A percentile compares a stretch with the other conserved stretches of the same genome.
These are phyloP conservation scores for Xanthoceras sorbifolium DNA, from an alignment of 345 rosid species.

Conservation along the genomic window DNA sequence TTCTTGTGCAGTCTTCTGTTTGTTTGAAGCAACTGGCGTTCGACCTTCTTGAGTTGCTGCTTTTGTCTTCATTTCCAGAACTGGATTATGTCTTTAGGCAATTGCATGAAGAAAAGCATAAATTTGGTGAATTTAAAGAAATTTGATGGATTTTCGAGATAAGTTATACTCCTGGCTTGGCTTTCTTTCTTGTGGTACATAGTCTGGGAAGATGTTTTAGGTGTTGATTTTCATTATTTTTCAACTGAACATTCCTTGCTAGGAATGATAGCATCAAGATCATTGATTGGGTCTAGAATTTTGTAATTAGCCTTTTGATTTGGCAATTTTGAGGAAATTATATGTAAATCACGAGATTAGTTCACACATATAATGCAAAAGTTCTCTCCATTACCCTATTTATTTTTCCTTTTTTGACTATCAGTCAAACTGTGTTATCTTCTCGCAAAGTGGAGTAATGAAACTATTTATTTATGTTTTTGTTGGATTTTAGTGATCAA, in stretches of 20 bases:
- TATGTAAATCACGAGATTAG: conserved; percentile 31
- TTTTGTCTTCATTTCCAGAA: conserved; percentile 79
- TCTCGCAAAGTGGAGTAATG: neutral
- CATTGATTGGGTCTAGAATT: conserved; percentile 17
- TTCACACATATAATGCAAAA: conserved; percentile 6
- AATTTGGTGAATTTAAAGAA: conserved; percentile 63
- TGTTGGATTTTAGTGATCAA: neutral
- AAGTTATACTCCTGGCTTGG: neutral
- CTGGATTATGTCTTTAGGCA: conserved; percentile 63
- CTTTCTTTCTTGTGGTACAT: conserved; percentile 14
- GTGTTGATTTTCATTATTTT: conserved; percentile 7
- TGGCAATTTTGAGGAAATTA: conserved; percentile 29
- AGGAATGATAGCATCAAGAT: conserved; percentile 10
- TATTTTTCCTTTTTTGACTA: neutral
- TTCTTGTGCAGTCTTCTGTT: conserved; percentile 67
- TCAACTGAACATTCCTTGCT: conserved; percentile 1
- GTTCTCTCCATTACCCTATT: neutral
- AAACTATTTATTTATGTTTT: neutral
- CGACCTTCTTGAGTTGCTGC: conserved; percentile 75
- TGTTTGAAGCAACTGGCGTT: conserved; percentile 76
- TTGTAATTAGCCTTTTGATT: conserved; percentile 28
- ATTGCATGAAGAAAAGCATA: conserved; percentile 67
- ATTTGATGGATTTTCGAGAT: conserved; percentile 21
- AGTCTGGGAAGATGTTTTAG: conserved; percentile 4
- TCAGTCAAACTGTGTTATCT: neutral